Percentiles rank a stretch among this genome's conserved stretches.
These are phyloP conservation scores for Ganoderma lucidum DNA, from an alignment of 1,284 basidiomycete species.

Conservation along the genomic window DNA sequence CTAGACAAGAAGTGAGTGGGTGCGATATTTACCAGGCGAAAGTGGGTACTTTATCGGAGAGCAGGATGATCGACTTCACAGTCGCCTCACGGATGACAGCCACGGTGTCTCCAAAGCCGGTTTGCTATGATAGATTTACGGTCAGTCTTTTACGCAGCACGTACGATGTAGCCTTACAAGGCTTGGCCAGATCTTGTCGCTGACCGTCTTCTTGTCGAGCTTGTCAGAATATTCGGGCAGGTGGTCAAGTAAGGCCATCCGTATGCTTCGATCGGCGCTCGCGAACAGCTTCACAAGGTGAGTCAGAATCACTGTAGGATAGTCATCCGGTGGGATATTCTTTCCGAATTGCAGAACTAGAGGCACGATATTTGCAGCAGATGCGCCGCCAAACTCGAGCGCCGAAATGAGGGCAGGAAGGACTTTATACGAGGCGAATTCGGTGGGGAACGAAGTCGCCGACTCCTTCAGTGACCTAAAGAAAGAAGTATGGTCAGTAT, in stretches of 20 bases:
- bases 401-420: conserved; percentile 89
- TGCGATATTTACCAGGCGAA: not conserved
- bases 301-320: conserved; percentile 71
- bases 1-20: conserved; percentile 46
- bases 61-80: conserved; percentile 85
- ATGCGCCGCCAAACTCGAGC: conserved; percentile 83
- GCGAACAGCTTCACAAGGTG: conserved; percentile 87
- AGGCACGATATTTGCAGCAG: conserved; percentile 80
- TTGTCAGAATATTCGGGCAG: conserved; percentile 87
- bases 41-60: conserved; percentile 80
- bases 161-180: conserved; percentile 60
- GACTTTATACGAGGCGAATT: conserved; percentile 88
- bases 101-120: conserved; percentile 95
- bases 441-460: conserved; percentile 81
- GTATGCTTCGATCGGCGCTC: conserved; percentile 90
- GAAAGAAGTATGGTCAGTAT: not conserved
- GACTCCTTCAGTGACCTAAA: conserved; percentile 82
- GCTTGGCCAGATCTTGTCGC: conserved; percentile 93
- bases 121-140: conserved; percentile 66
- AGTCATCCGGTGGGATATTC: conserved; percentile 77
- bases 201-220: conserved; percentile 85
- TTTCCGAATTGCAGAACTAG: conserved; percentile 84
- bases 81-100: conserved; percentile 95
- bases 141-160: not conserved
- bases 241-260: conserved; percentile 93